A percentile compares a stretch with the other conserved stretches of the same genome.
These are phyloP conservation scores for Brassica balearica DNA, from an alignment of 441 rosid species.

Conservation along the genomic window DNA sequence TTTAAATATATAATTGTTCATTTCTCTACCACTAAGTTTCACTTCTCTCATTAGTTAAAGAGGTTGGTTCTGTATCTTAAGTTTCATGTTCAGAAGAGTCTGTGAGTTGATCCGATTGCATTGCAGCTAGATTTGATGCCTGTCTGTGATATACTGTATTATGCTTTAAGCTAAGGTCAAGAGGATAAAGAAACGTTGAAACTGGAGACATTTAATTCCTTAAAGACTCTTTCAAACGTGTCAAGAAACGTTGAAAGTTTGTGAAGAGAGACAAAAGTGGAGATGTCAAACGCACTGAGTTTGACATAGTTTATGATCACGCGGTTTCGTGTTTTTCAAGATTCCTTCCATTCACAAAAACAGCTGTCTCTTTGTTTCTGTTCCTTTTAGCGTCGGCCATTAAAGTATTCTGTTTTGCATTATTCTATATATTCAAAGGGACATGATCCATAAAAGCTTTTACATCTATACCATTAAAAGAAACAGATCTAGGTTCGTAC, in stretches of 20 bases:
- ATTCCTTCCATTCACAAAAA: constrained; percentile 32
- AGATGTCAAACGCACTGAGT: constrained; percentile 35
- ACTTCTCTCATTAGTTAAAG: constrained; percentile 11
- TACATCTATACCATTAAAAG: constrained; percentile 53
- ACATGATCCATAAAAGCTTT: constrained; percentile 38
- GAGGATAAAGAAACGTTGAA: constrained; percentile 3
- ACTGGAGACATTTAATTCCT: neutral
- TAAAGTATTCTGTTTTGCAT: constrained; percentile 32
- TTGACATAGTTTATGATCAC: constrained; percentile 38
- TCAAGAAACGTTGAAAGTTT: constrained; percentile 25
- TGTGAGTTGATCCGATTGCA: constrained; percentile 13
- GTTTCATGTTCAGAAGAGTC: constrained; percentile 19
- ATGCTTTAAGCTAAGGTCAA: constrained; percentile 16
- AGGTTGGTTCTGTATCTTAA: neutral
- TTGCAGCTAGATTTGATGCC: constrained; percentile 18
- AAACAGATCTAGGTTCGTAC: constrained; percentile 45
- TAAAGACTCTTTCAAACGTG: constrained; percentile 7
- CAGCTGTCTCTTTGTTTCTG: constrained; percentile 38
- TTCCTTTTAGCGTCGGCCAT: constrained; percentile 19
- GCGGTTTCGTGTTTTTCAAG: constrained; percentile 39
- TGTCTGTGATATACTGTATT: neutral
- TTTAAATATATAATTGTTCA: constrained; percentile 37
- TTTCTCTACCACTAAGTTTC: constrained; percentile 21
- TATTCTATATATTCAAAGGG: constrained; percentile 34
- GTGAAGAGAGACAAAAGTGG: constrained; percentile 22